phyloP scores from a whole-genome alignment of 148 eudicot genomes.

The Arbutus unedo region DNA sequence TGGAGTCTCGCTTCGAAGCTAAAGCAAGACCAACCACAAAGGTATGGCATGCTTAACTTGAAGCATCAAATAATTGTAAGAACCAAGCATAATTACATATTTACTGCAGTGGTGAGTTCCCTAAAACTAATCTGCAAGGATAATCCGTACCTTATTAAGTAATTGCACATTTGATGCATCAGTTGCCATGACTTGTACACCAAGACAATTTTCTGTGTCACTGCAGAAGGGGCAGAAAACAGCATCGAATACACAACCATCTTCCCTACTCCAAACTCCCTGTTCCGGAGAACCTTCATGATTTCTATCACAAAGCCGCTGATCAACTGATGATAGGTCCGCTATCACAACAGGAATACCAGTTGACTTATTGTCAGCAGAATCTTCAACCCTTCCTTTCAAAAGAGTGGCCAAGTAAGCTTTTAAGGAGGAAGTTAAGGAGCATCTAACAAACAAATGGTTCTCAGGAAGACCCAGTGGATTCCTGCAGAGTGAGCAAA shows the following conservation, averaged over 20 bases:
- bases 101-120: background rate
- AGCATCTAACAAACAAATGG: slow-evolving; percentile 39
- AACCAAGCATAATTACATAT: background rate
- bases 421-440: slow-evolving; percentile 47
- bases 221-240: slow-evolving; percentile 68
- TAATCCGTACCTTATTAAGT: slow-evolving; percentile 52
- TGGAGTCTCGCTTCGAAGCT: too few relatives aligned
- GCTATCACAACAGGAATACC: slow-evolving; percentile 42
- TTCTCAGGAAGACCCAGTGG: slow-evolving; percentile 67
- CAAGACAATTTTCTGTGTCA: slow-evolving; percentile 52
- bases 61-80: slow-evolving; percentile 15
- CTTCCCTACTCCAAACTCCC: slow-evolving; percentile 85
- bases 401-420: slow-evolving; percentile 43
- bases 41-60: slow-evolving; percentile 9
- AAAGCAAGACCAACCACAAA: background rate
- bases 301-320: slow-evolving; percentile 34
- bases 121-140: background rate
- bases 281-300: slow-evolving; percentile 40
- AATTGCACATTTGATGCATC: slow-evolving; percentile 61
- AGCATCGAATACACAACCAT: slow-evolving; percentile 75
- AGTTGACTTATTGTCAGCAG: slow-evolving; percentile 22
- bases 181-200: slow-evolving; percentile 74
- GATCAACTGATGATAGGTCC: slow-evolving; percentile 53
- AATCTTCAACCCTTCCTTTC: slow-evolving; percentile 26
- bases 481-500: slow-evolving; percentile 61